These are phyloP conservation scores for Auriculariales sp. DNA, from an alignment of 768 basidiomycete species.

Conservation along the genomic window DNA sequence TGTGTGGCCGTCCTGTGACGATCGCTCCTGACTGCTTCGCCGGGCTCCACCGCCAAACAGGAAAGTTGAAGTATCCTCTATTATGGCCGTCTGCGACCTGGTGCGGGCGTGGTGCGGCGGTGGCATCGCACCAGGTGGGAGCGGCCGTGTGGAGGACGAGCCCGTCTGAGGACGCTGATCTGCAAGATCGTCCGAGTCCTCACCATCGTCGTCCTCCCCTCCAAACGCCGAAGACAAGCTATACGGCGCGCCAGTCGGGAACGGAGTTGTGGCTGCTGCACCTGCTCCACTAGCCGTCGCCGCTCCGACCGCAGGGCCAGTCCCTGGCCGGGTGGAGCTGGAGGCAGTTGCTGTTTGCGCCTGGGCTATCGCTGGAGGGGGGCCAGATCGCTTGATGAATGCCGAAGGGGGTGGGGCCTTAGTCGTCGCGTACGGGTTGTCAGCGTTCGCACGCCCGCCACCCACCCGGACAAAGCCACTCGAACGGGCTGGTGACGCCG, in stretches of 20 bases:
- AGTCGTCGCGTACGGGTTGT: constrained; percentile 70
- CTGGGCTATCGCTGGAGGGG: constrained; percentile 42
- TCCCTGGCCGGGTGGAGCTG: constrained; percentile 6
- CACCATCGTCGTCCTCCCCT: too few relatives aligned
- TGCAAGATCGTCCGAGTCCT: too few relatives aligned
- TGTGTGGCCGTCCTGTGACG: not conserved
- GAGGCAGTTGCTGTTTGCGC: not conserved
- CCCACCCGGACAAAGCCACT: constrained; percentile 78
- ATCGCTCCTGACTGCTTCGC: not conserved
- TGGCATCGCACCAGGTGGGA: constrained; percentile 47
- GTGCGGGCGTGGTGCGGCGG: constrained; percentile 49
- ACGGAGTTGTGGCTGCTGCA: too few relatives aligned
- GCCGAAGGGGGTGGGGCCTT: constrained; percentile 16
- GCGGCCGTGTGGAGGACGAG: constrained; percentile 25
- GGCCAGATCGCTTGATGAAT: constrained; percentile 51
- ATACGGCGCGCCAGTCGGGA: too few relatives aligned
- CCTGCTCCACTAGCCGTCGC: too few relatives aligned
- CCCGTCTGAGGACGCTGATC: too few relatives aligned
- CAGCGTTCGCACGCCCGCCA: constrained; percentile 76
- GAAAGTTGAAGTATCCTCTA: constrained; percentile 41
- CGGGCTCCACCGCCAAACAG: not conserved
- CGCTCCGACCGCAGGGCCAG: constrained; percentile 23
- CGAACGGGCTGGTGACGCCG: constrained; percentile 12
- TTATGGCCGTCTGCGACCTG: constrained; percentile 71
- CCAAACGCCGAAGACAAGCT: too few relatives aligned